Conservation (phyloP, 306 rosid species). For the Ormosia semicastrata region DNA sequence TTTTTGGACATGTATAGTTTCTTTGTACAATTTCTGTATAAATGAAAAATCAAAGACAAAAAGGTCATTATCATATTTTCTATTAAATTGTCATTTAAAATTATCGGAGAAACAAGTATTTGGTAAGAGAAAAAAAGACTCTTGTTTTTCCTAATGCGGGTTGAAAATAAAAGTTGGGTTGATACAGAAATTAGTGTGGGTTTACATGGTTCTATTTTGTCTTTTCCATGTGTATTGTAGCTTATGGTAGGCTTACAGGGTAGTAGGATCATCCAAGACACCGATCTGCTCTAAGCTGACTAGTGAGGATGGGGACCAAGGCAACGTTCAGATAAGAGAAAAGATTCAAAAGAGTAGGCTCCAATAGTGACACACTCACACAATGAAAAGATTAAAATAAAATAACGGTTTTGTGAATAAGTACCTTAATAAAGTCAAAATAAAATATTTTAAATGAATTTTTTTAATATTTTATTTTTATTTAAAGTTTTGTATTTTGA, state of each 20-base stretch:
- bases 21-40: neutral
- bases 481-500: too few relatives aligned
- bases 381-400: neutral
- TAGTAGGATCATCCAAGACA: constrained; percentile 17
- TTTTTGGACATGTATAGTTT: too few relatives aligned
- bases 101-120: too few relatives aligned
- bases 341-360: neutral
- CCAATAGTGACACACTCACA: constrained; percentile 7
- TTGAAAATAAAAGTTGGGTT: too few relatives aligned
- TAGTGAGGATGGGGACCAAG: neutral
- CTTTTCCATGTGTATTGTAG: neutral
- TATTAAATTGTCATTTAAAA: too few relatives aligned
- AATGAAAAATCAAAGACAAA: neutral
- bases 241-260: neutral
- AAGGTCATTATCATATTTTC: neutral
- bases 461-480: too few relatives aligned
- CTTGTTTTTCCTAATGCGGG: neutral
- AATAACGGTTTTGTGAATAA: too few relatives aligned
- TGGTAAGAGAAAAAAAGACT: too few relatives aligned
- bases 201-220: too few relatives aligned
- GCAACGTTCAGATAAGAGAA: neutral
- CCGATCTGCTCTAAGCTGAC: neutral
- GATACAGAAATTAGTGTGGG: too few relatives aligned
- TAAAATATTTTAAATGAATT: too few relatives aligned
- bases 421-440: too few relatives aligned